Base-by-base conservation (phyloP, 441 rosid species). In the Geranium incanum region DNA sequence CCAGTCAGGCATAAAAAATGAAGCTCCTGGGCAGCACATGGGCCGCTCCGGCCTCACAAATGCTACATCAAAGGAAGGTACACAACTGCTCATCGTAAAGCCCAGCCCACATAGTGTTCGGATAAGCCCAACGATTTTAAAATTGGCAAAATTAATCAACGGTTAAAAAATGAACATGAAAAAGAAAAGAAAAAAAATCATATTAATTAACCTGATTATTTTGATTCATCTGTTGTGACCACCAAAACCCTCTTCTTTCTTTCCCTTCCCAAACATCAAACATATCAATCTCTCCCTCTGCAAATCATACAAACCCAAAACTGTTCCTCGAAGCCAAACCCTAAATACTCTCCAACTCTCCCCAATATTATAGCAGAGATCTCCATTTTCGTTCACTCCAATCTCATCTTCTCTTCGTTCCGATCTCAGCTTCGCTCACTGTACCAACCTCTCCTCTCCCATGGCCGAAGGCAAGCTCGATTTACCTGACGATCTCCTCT, bases 391-490 rank as follows among this genome's bases (percentile, higher is more conserved):
- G 33, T 15, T 59, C 64, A 55, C 72, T 60, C 41, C 66, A 72
- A 65, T 41, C 69, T 60, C 64, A 50, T 16, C 33, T 19, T 59
- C 12, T 45, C 37, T 75, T 9, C 70, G 41, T 15, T 23, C 63
- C 13, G 60, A 36, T 50, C 71, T 41, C 38, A 15, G 62, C 52
- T 37, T 28, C 63, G 71, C 38, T 45, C 36, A 52, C 76, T 70
- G 72, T 71, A 59, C 23, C 38, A 15, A 16, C 74, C 73, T 60
- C 55, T 16, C 74, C 73, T 60, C 55, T 16, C 50, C 79, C 75
- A 91, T 91, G 95, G 91, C 93, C 45, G 83, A 81, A 65, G 81
- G 81, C 68, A 91, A 86, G 89, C 76, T 87, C 81, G 88, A 91
- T 89, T 89, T 89, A 43, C 90, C 89, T 8, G 93, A 88, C 78